phyloP scores from a whole-genome alignment of 2,329 filamentous ascomycete genomes.

The Exophiala alcalophila region DNA sequence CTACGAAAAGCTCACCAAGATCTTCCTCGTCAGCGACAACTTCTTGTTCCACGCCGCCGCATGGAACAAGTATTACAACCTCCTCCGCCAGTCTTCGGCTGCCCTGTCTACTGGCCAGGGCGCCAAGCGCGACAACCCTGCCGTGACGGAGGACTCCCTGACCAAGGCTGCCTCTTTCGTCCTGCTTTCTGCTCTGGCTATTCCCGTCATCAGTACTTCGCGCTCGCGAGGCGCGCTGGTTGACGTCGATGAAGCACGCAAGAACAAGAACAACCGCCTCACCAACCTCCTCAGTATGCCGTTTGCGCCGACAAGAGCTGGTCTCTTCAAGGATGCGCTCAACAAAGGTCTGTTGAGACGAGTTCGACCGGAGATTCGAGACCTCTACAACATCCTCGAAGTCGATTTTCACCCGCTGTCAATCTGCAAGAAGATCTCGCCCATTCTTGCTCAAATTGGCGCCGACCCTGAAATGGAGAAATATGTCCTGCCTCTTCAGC shows the following conservation, averaged over 20 bases:
- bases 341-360: constrained; percentile 93
- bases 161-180: constrained; percentile 95
- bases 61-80: constrained; percentile 95
- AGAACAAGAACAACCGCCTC: constrained; percentile 97
- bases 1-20: constrained; percentile 97
- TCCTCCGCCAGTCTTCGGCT: constrained; percentile 84
- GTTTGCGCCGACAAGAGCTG: constrained; percentile 79
- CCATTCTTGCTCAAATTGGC: constrained; percentile 90
- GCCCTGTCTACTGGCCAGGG: constrained; percentile 80
- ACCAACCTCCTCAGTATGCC: constrained; percentile 95
- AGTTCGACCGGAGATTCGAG: constrained; percentile 88
- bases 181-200: constrained; percentile 89
- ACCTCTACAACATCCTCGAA: constrained; percentile 97
- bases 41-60: constrained; percentile 98
- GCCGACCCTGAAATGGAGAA: constrained; percentile 94
- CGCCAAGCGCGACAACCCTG: constrained; percentile 91
- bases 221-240: constrained; percentile 93
- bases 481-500: constrained; percentile 91
- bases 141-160: constrained; percentile 82
- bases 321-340: constrained; percentile 91
- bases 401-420: constrained; percentile 98
- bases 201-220: constrained; percentile 97
- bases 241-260: constrained; percentile 93
- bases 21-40: constrained; percentile 98
- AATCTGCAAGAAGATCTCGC: constrained; percentile 98